Evolutionary conservation across 2,329 filamentous ascomycete species (phyloP), one percentile per base, ranked within the genome.

Genomic region (Colletotrichum brevisporum): DNA sequence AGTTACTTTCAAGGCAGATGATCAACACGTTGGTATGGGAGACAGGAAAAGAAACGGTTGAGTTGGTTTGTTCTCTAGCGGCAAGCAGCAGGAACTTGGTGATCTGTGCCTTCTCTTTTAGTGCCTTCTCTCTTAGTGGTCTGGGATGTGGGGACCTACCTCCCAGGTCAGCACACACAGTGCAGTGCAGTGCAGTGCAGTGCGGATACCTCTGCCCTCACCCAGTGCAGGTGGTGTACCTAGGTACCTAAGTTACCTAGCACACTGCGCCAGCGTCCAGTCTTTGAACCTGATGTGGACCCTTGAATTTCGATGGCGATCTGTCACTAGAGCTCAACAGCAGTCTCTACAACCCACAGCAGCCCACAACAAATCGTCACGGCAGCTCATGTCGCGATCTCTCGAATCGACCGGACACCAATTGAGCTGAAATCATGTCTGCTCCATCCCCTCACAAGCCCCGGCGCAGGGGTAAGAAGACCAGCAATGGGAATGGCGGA

Each of bases 371-470:
- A 56, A 58, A 21, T 18, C 24, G 48, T 24, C 50, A 50, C 50
- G 12, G 53, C 54, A 60, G 48, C 31, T 59, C 50, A 67, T 67
- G 67, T 51, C 26, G 56, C 56, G 61, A 31, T 48, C 24, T 36
- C 45, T 43, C 26, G 27, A 65, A 15, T 24, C 51, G 36, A 61
- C 51, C 36, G 10, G 51, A 52, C 6, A 52, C 36, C 71, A 77
- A 67, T 36, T 56, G 55, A 69, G 67, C 51, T 61, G 77, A 79
- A 76, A 83, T 72, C 76, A 89, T 89, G 85, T 83, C 83, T 74
- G 82, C 81, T 73, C 82, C 87, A 71, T 84, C 86, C 69, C 83
- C 87, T 59, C 88, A 89, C 75, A 91, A 90, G 76, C 84, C 88
- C 56, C 82, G 89, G 79, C 88, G 88, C 77, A 89, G 85, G 80